Evolutionary conservation across 106 monocot genomes (phyloP).

Genomic region (Narthecium ossifragum): DNA sequence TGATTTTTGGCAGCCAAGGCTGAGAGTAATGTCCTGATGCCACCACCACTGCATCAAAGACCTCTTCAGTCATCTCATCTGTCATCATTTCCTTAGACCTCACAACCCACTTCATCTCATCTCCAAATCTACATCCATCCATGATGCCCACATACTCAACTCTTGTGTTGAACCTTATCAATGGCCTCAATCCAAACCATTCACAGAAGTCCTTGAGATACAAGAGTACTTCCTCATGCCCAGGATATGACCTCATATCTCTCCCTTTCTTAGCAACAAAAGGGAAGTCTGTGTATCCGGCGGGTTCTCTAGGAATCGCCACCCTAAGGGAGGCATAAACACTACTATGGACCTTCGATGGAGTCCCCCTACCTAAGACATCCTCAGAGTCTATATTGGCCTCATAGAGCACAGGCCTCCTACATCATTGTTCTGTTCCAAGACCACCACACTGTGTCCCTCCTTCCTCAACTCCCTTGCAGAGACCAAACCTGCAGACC

Average conservation of each 20-base stretch:
- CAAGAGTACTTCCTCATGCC: slow-evolving; percentile 38
- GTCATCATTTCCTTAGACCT: slow-evolving; percentile 20
- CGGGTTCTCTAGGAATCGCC: slow-evolving; percentile 45
- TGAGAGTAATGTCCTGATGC: slow-evolving; percentile 59
- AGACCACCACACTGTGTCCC: slow-evolving; percentile 30
- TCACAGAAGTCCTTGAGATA: slow-evolving; percentile 54
- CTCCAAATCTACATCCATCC: neutral
- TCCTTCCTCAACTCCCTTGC: slow-evolving; percentile 61
- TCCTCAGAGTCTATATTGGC: slow-evolving; percentile 27
- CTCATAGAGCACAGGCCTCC: slow-evolving; percentile 69
- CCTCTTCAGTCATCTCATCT: slow-evolving; percentile 23
- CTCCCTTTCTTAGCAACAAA: slow-evolving; percentile 38
- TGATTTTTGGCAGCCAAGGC: slow-evolving; percentile 50
- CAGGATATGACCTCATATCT: slow-evolving; percentile 53
- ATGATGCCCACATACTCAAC: slow-evolving; percentile 46
- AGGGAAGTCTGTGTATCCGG: slow-evolving; percentile 65
- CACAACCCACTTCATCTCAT: slow-evolving; percentile 38
- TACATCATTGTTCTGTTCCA: slow-evolving; percentile 51
- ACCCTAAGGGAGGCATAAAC: slow-evolving; percentile 49
- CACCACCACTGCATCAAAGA: slow-evolving; percentile 69
- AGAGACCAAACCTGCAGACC: slow-evolving; percentile 51
- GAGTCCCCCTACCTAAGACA: slow-evolving; percentile 19
- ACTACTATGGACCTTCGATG: slow-evolving; percentile 41
- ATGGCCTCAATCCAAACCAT: slow-evolving; percentile 35
- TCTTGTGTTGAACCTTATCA: slow-evolving; percentile 52